Conservation (phyloP, 2,329 filamentous ascomycete species). For the Trichoderma guizhouense region DNA sequence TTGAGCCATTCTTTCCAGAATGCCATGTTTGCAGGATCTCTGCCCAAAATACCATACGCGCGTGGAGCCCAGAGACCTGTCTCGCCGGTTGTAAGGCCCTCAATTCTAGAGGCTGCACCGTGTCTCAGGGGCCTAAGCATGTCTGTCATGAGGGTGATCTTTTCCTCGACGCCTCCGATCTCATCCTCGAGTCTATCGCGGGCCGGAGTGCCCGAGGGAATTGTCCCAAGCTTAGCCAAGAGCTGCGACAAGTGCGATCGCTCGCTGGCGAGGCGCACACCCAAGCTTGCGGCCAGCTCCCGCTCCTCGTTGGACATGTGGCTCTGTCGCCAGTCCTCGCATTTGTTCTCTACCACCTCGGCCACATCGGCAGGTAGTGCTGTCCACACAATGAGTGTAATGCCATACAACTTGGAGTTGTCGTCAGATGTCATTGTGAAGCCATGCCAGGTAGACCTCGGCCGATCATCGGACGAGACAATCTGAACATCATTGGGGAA, state of each 20-base stretch:
- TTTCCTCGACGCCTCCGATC: constrained; percentile 94
- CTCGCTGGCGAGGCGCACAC: constrained; percentile 81
- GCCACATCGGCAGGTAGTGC: constrained; percentile 78
- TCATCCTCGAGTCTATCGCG: constrained; percentile 87
- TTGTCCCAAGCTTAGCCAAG: constrained; percentile 74
- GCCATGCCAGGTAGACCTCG: constrained; percentile 96
- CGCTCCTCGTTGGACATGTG: constrained; percentile 90
- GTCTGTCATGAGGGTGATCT: constrained; percentile 95
- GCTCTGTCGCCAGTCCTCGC: constrained; percentile 77
- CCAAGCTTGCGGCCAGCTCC: constrained; percentile 87
- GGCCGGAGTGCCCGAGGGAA: constrained; percentile 74
- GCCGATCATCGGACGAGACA: constrained; percentile 89
- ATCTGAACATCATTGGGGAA: constrained; percentile 98
- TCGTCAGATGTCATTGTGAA: constrained; percentile 97
- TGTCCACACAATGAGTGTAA: constrained; percentile 90
- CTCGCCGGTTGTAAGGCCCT: constrained; percentile 90
- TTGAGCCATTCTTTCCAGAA: constrained; percentile 99
- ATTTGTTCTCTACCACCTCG: constrained; percentile 77
- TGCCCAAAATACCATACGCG: constrained; percentile 87
- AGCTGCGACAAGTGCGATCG: constrained; percentile 86
- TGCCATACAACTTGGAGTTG: constrained; percentile 86
- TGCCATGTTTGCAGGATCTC: constrained; percentile 75
- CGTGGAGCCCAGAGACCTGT: constrained; percentile 94
- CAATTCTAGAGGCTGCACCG: constrained; percentile 93
- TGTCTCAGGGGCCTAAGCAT: constrained; percentile 88